Evolutionary conservation across 495 filamentous ascomycete species (phyloP).

Genomic region (Patellaria atrata): DNA sequence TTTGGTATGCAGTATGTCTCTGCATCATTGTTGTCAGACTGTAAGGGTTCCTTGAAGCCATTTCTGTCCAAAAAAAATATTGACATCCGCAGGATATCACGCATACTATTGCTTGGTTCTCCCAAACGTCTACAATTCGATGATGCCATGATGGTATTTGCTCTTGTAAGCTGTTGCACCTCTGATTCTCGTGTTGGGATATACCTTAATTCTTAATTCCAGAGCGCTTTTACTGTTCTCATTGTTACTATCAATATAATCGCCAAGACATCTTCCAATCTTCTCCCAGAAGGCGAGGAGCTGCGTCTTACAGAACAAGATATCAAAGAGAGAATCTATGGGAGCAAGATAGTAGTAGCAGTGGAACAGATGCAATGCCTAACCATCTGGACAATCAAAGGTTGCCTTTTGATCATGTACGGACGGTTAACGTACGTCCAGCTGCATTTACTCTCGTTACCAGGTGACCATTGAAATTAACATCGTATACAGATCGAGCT

Average conservation of each 20-base stretch:
- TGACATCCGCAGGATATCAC: constrained; percentile 16
- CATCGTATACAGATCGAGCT: constrained; percentile 15
- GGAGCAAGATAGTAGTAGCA: constrained; percentile 41
- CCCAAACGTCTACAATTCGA: constrained; percentile 37
- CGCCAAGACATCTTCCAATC: constrained; percentile 40
- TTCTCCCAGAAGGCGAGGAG: constrained; percentile 40
- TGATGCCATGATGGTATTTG: constrained; percentile 45
- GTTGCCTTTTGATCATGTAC: constrained; percentile 40
- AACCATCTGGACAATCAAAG: constrained; percentile 41
- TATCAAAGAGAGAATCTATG: constrained; percentile 32
- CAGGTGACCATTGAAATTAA: no score
- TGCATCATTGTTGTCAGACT: constrained; percentile 28
- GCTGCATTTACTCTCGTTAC: background rate
- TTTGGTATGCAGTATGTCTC: constrained; percentile 34
- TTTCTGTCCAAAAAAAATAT: constrained; percentile 7
- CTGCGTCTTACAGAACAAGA: constrained; percentile 35
- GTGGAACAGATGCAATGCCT: constrained; percentile 35
- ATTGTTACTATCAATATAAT: constrained; percentile 45
- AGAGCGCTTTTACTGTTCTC: no score
- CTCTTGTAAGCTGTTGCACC: constrained; percentile 39
- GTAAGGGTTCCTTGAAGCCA: constrained; percentile 5
- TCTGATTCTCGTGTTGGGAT: no score
- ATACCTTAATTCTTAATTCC: no score
- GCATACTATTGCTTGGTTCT: constrained; percentile 32
- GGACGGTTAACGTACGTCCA: constrained; percentile 34